Evolutionary conservation across 2,329 filamentous ascomycete genomes (phyloP), one percentile per base, ranked within the genome.

Genomic region (Neonectria faginata): DNA sequence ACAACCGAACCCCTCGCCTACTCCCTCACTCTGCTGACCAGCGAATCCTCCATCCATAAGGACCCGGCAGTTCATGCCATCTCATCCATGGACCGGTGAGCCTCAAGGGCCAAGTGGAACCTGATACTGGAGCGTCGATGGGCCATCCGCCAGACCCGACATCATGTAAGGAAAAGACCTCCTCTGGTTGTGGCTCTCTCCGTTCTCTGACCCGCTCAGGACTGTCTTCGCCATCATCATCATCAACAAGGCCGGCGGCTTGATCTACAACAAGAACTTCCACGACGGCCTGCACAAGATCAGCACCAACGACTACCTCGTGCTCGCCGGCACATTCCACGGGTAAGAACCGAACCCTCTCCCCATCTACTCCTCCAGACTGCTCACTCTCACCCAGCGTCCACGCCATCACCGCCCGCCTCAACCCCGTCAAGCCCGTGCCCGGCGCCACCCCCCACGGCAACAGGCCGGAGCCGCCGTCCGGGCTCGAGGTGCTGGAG

Each of bases 191-290:
- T 31, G 27, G n/a, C 27, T 20, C n/a, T 20, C n/a, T 14, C 12
- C 9, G 20, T 20, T 14, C 59, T 12, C 59, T 68, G 52, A 66
- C 47, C 44, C 25, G 25, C 25, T n/a, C 39, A 98, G 94, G 96
- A 92, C 94, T 70, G 92, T 99, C 79, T 96, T 97, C 80, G 90
- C 94, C 64, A 91, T 99, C 76, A 94, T 98, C 79, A 91, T 99
- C 79, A 97, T 99, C 84, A 98, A 97, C 86, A 99, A 99, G 86
- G 94, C 96, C 69, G 96, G 94, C 65, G 96, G 96, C 74, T 87
- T 99, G 58, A 91, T 99, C 80, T 99, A 97, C 85, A 95, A 98
- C 81, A 93, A 94, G 73, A 92, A 93, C 76, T 98, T 99, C 79
- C 90, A 94, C 74, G 89, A 95, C 47, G 92, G 88, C 50, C 87